A percentile compares a stretch with the other conserved stretches of the same genome.
Evolutionary conservation across 2,329 filamentous ascomycete genomes (phyloP).

Genomic region (Metarhizium robertsii): DNA sequence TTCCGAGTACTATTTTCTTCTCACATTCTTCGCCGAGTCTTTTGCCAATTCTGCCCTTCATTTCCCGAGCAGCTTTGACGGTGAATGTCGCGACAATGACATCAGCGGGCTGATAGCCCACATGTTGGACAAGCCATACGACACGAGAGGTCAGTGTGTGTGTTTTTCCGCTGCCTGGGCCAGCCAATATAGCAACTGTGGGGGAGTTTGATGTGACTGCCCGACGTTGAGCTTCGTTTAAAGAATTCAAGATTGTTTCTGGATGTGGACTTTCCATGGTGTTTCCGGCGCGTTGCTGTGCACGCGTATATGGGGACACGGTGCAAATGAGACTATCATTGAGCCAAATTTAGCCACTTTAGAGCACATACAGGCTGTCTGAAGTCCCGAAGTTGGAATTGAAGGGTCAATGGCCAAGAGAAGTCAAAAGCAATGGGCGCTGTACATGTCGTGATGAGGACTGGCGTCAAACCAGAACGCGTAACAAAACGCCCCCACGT

Average conservation of each 20-base stretch:
- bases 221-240: slow-evolving; percentile 46
- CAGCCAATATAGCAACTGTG: slow-evolving; percentile 58
- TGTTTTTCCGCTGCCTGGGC: slow-evolving; percentile 75
- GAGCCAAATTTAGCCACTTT: background rate
- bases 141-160: slow-evolving; percentile 91
- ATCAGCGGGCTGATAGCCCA: slow-evolving; percentile 69
- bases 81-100: slow-evolving; percentile 96
- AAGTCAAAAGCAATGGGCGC: background rate
- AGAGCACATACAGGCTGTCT: background rate
- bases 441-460: background rate
- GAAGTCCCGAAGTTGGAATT: background rate
- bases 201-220: slow-evolving; percentile 43
- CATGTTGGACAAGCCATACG: slow-evolving; percentile 71
- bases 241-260: slow-evolving; percentile 31
- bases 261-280: slow-evolving; percentile 18
- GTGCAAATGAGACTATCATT: slow-evolving; percentile 1
- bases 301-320: slow-evolving; percentile 6
- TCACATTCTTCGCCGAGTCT: slow-evolving; percentile 72
- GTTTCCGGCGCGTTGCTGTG: slow-evolving; percentile 7
- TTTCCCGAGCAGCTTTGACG: slow-evolving; percentile 86
- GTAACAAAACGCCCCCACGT: slow-evolving; percentile 1
- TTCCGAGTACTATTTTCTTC: slow-evolving; percentile 74
- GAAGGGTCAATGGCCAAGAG: background rate
- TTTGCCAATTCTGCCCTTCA: slow-evolving; percentile 77
- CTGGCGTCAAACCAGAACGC: background rate